A percentile compares a stretch with the other conserved stretches of the same genome.
Conservation (phyloP, 768 basidiomycete species). For the Termitomyces sp. region DNA sequence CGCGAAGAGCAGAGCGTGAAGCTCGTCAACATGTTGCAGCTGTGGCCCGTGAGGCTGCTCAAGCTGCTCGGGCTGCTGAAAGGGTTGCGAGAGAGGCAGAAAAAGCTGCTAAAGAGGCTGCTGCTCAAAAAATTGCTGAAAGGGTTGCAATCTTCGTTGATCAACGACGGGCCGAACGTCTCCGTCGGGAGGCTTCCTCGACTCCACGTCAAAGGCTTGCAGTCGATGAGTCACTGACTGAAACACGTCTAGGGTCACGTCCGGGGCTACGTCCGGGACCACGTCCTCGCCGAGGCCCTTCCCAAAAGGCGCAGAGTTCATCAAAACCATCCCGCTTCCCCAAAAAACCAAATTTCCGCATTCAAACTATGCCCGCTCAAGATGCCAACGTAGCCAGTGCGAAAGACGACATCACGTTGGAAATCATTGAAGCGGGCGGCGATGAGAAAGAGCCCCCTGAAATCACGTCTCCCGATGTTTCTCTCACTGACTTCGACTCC, state of each 20-base stretch:
- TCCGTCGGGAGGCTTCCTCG: conserved; percentile 16
- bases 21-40: conserved; percentile 2
- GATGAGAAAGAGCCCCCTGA: conserved; percentile 18
- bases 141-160: conserved; percentile 13
- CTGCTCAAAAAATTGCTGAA: background rate
- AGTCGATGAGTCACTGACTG: background rate
- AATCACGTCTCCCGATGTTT: conserved; percentile 21
- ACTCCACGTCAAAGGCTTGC: background rate
- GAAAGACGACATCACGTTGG: conserved; percentile 19
- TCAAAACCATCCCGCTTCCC: background rate
- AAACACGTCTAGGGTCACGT: background rate
- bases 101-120: background rate
- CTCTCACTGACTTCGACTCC: conserved; percentile 22
- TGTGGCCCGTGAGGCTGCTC: background rate
- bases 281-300: background rate
- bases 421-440: conserved; percentile 20
- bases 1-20: conserved; percentile 5
- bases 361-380: conserved; percentile 3
- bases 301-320: background rate
- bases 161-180: conserved; percentile 22
- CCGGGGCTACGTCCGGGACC: no score
- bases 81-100: background rate
- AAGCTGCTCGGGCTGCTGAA: background rate
- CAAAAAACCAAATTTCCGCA: background rate
- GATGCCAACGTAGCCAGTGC: conserved; percentile 1